A percentile compares a stretch with the other conserved stretches of the same genome.
phyloP scores from a whole-genome alignment of 148 eudicot genomes.

The Limonium bicolor region DNA sequence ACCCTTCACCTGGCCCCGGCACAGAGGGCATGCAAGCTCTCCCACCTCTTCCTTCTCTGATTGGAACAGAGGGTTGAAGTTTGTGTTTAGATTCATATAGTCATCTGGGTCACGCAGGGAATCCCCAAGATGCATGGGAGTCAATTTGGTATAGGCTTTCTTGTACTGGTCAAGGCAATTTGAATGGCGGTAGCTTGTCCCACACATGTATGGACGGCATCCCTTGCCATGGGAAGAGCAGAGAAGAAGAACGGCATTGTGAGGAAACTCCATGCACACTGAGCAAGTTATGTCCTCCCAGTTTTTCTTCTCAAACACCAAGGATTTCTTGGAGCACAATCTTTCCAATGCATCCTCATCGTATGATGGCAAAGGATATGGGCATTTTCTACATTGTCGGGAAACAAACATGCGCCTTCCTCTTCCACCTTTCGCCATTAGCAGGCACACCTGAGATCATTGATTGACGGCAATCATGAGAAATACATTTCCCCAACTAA shows the following conservation, averaged over 20 bases:
- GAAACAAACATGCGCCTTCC: constrained; percentile 44
- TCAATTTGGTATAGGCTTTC: constrained; percentile 37
- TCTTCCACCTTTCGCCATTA: constrained; percentile 49
- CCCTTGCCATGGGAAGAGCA: constrained; percentile 61
- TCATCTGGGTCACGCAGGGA: constrained; percentile 7
- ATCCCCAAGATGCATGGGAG: constrained; percentile 4
- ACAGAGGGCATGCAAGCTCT: constrained; percentile 50
- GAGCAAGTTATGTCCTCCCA: constrained; percentile 55
- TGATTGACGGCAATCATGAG: too few species aligned
- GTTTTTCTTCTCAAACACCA: constrained; percentile 23
- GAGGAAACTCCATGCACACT: constrained; percentile 62
- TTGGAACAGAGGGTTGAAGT: constrained; percentile 12
- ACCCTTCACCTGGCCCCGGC: constrained; percentile 63
- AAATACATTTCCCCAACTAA: too few species aligned
- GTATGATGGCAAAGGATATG: constrained; percentile 23
- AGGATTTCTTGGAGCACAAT: constrained; percentile 11
- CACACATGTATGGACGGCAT: constrained; percentile 65
- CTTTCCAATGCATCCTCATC: not conserved
- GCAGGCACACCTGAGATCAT: too few species aligned
- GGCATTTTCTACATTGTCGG: constrained; percentile 31
- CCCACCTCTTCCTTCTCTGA: constrained; percentile 16
- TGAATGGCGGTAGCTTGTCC: constrained; percentile 49
- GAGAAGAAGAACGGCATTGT: constrained; percentile 55
- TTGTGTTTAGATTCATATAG: constrained; percentile 5
- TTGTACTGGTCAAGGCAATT: constrained; percentile 61